These are phyloP conservation scores for Diaporthe destruens DNA, from an alignment of 2,329 filamentous ascomycete species.

Conservation along the genomic window DNA sequence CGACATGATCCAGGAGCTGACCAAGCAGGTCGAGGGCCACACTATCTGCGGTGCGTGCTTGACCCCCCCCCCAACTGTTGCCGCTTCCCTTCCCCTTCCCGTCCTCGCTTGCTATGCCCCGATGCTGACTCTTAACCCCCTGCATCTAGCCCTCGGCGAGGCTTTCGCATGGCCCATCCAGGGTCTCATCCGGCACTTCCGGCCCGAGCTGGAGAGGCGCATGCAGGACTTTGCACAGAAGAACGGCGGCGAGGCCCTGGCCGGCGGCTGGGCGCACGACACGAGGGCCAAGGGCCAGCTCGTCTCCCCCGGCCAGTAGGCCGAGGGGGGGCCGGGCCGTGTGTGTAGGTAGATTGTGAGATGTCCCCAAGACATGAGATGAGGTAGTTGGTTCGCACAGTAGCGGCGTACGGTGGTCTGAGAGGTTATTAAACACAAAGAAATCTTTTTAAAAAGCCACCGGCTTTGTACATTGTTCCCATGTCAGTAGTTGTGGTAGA, in stretches of 20 bases:
- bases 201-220: slow-evolving; percentile 92
- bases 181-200: slow-evolving; percentile 97
- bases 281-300: slow-evolving; percentile 83
- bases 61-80: background rate
- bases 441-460: background rate
- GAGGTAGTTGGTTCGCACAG: slow-evolving; percentile 3
- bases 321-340: no score
- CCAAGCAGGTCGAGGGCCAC: slow-evolving; percentile 99
- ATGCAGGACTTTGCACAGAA: slow-evolving; percentile 84
- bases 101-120: background rate
- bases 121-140: slow-evolving; percentile 47
- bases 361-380: background rate
- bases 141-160: slow-evolving; percentile 87
- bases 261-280: slow-evolving; percentile 88
- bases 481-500: slow-evolving; percentile 2
- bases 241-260: slow-evolving; percentile 79
- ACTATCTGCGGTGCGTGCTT: slow-evolving; percentile 87
- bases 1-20: slow-evolving; percentile 99
- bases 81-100: background rate
- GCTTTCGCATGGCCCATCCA: slow-evolving; percentile 99
- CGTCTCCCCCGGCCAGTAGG: slow-evolving; percentile 90
- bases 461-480: slow-evolving; percentile 24
- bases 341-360: background rate
- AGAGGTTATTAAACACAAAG: slow-evolving; percentile 4
- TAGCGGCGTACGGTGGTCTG: slow-evolving; percentile 20